phyloP scores from a whole-genome alignment of 2,329 filamentous ascomycete species.

The Grosmannia serpens region DNA sequence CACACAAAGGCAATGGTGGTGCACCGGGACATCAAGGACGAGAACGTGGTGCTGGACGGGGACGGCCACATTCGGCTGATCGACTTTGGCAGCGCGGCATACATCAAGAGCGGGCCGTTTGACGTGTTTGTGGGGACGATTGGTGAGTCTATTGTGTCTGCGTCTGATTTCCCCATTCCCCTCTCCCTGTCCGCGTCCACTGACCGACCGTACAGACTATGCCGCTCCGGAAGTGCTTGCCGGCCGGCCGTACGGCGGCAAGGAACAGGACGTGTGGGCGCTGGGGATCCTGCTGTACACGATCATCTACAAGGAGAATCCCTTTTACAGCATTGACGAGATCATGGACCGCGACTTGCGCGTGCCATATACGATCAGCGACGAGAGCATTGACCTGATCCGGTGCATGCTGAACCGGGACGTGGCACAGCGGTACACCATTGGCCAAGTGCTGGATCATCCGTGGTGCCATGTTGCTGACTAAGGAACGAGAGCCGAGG shows the following conservation, averaged over 20 bases:
- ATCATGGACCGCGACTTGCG: slow-evolving; percentile 96
- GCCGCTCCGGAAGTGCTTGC: slow-evolving; percentile 95
- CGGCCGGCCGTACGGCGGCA: slow-evolving; percentile 82
- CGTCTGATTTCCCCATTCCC: not conserved
- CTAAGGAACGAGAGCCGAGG: not conserved
- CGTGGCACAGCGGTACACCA: slow-evolving; percentile 71
- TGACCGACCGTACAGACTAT: slow-evolving; percentile 56
- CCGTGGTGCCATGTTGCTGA: slow-evolving; percentile 50
- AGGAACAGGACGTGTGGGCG: slow-evolving; percentile 97
- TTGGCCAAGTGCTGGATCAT: slow-evolving; percentile 77
- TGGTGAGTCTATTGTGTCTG: slow-evolving; percentile 47
- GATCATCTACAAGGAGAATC: slow-evolving; percentile 98
- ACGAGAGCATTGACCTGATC: slow-evolving; percentile 86
- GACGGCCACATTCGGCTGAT: slow-evolving; percentile 95
- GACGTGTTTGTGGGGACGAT: slow-evolving; percentile 98
- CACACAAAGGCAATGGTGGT: slow-evolving; percentile 87
- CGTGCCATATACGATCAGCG: slow-evolving; percentile 78
- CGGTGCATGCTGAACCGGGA: slow-evolving; percentile 87
- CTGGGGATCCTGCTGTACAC: slow-evolving; percentile 95
- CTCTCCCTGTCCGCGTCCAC: not conserved
- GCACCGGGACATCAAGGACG: slow-evolving; percentile 97
- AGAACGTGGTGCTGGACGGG: slow-evolving; percentile 92
- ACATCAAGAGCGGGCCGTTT: slow-evolving; percentile 96
- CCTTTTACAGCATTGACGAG: slow-evolving; percentile 97
- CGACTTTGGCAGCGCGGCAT: slow-evolving; percentile 94